Evolutionary conservation across 225 moss, liverwort and hornwort genomes (phyloP).

Genomic region (Bryum argenteum): DNA sequence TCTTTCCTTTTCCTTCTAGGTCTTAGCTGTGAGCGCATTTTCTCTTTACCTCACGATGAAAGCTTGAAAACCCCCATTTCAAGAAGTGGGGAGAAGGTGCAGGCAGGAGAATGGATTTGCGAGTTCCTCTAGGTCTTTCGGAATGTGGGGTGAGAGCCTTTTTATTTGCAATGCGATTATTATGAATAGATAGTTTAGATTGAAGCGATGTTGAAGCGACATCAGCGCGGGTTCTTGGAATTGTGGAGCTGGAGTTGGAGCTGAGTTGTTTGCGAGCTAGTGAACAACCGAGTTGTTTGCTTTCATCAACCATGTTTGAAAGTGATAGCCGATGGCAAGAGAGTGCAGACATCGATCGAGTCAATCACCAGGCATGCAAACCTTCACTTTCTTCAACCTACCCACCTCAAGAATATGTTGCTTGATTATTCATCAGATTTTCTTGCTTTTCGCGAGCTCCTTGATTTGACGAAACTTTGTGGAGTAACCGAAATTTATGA

Average conservation of each 20-base stretch:
- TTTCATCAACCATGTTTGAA: slow-evolving; percentile 52
- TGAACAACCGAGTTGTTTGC: not conserved
- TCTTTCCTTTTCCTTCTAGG: not conserved
- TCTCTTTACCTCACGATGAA: not conserved
- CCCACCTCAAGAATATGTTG: not conserved
- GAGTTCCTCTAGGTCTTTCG: too few species aligned
- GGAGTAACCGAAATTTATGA: too few species aligned
- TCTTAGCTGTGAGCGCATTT: not conserved
- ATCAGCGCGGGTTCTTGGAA: not conserved
- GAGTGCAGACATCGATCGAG: slow-evolving; percentile 58
- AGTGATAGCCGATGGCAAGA: slow-evolving; percentile 58
- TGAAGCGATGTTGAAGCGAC: not conserved
- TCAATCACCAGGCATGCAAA: slow-evolving; percentile 57
- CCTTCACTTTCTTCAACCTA: not conserved
- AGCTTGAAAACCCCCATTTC: not conserved
- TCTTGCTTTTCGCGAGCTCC: not conserved
- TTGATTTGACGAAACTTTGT: too few species aligned
- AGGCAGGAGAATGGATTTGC: too few species aligned
- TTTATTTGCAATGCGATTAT: not conserved
- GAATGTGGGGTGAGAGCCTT: too few species aligned
- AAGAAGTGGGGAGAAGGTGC: not conserved
- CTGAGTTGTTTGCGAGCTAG: not conserved
- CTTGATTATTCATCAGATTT: not conserved
- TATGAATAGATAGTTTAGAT: too few species aligned
- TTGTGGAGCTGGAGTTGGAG: not conserved